Evolutionary conservation across 495 filamentous ascomycete species (phyloP).

Genomic region (Annulohypoxylon moriforme): DNA sequence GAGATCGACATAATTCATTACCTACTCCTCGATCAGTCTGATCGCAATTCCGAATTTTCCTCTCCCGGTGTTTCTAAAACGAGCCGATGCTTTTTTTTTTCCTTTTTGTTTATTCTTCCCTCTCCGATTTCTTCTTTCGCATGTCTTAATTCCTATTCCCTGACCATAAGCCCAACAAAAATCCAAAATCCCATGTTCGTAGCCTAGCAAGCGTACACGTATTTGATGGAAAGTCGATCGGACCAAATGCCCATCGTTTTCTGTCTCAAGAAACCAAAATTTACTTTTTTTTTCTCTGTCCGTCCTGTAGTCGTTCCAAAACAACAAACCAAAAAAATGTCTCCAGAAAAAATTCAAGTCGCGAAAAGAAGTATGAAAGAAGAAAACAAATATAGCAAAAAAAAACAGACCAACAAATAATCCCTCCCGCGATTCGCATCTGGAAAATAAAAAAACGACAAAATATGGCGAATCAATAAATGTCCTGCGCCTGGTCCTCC

Average conservation of each 20-base stretch:
- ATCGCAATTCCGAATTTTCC: conserved; percentile 19
- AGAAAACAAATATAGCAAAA: conserved; percentile 11
- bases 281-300: conserved; percentile 47
- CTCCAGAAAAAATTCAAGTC: conserved; percentile 26
- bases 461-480: conserved; percentile 29
- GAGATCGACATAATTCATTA: conserved; percentile 45
- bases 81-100: conserved; percentile 25
- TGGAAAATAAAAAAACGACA: conserved; percentile 25
- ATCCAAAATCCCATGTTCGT: conserved; percentile 26
- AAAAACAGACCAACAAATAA: conserved; percentile 8
- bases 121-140: conserved; percentile 9
- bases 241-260: conserved; percentile 23
- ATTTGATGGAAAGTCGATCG: conserved; percentile 23
- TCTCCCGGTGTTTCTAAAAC: conserved; percentile 3
- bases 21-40: conserved; percentile 27
- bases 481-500: conserved; percentile 42
- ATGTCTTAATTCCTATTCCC: conserved; percentile 17
- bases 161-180: conserved; percentile 28
- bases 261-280: conserved; percentile 20
- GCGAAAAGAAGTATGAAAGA: conserved; percentile 34
- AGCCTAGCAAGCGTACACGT: conserved; percentile 18
- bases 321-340: background rate
- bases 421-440: conserved; percentile 20
- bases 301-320: conserved; percentile 38
- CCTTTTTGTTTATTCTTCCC: conserved; percentile 6